Percentiles rank a stretch among this genome's conserved stretches.
phyloP scores from a whole-genome alignment of 23 red algal genomes.

The Gracilaria vermiculophylla region DNA sequence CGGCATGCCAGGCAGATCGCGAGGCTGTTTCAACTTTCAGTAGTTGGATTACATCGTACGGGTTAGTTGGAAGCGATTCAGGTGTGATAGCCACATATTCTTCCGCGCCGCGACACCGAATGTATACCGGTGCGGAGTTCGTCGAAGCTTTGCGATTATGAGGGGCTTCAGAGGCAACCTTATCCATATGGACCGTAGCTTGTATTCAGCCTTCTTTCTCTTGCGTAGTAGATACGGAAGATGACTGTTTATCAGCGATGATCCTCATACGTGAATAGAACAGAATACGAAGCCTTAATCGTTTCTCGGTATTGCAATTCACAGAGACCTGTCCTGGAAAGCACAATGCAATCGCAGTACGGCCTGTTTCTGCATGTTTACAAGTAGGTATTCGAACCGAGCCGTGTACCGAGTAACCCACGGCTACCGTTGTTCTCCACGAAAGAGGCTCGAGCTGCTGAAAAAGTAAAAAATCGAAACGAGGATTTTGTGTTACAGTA shows the following conservation, averaged over 20 bases:
- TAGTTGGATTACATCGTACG: constrained; percentile 52
- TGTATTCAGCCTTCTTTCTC: not conserved
- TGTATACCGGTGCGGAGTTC: constrained; percentile 1
- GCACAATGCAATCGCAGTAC: too few relatives aligned
- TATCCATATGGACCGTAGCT: not conserved
- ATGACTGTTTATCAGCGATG: not conserved
- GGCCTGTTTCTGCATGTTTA: too few relatives aligned
- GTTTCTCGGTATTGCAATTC: too few relatives aligned
- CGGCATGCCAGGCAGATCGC: constrained; percentile 45
- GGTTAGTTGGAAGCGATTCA: constrained; percentile 28
- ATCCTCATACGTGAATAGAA: not conserved
- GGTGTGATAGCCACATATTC: constrained; percentile 45
- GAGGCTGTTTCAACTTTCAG: constrained; percentile 55
- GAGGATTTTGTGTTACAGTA: too few relatives aligned
- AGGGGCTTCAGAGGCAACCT: not conserved
- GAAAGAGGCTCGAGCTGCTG: too few relatives aligned
- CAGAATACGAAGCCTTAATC: too few relatives aligned
- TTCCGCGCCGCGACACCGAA: constrained; percentile 46
- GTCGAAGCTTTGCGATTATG: not conserved
- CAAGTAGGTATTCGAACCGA: too few relatives aligned
- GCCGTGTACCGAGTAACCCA: too few relatives aligned
- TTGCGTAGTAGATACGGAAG: not conserved
- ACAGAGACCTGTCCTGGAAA: too few relatives aligned
- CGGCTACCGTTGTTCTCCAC: too few relatives aligned
- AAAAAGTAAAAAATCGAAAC: too few relatives aligned